A percentile compares a stretch with the other conserved stretches of the same genome.
phyloP scores from a whole-genome alignment of 2,329 filamentous ascomycete genomes.

The Aspergillus sergii region DNA sequence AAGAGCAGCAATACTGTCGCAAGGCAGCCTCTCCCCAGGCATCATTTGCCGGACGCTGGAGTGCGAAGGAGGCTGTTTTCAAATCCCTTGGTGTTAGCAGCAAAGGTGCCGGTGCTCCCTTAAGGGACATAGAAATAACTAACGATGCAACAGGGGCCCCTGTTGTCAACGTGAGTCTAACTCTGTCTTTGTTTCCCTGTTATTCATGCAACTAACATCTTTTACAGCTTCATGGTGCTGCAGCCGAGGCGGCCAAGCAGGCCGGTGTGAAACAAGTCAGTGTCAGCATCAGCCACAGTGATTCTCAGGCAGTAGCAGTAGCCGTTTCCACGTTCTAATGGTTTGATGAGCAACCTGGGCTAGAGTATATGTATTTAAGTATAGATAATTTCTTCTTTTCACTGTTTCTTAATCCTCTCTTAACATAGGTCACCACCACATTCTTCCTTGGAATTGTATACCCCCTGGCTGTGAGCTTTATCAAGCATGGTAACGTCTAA shows the following conservation, averaged over 20 bases:
- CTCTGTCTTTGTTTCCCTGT: constrained; percentile 13
- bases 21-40: constrained; percentile 78
- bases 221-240: constrained; percentile 78
- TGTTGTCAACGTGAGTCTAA: constrained; percentile 72
- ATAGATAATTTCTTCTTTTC: neutral
- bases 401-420: neutral
- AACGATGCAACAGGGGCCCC: constrained; percentile 82
- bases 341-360: constrained; percentile 14
- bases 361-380: constrained; percentile 14
- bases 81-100: constrained; percentile 89
- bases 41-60: constrained; percentile 94
- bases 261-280: constrained; percentile 85
- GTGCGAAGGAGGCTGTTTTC: constrained; percentile 97
- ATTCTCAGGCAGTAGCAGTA: constrained; percentile 90
- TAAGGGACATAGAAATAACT: constrained; percentile 93
- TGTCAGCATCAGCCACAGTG: constrained; percentile 94
- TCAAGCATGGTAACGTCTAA: neutral
- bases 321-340: constrained; percentile 76
- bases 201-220: constrained; percentile 32
- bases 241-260: constrained; percentile 78
- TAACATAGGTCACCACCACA: neutral
- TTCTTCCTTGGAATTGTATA: neutral
- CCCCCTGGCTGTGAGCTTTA: neutral
- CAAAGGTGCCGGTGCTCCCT: constrained; percentile 81
- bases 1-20: constrained; percentile 84